A percentile compares a stretch with the other conserved stretches of the same genome.
Evolutionary conservation across 116 monocot species (phyloP).

Genomic region (Trichopus zeylanicus): DNA sequence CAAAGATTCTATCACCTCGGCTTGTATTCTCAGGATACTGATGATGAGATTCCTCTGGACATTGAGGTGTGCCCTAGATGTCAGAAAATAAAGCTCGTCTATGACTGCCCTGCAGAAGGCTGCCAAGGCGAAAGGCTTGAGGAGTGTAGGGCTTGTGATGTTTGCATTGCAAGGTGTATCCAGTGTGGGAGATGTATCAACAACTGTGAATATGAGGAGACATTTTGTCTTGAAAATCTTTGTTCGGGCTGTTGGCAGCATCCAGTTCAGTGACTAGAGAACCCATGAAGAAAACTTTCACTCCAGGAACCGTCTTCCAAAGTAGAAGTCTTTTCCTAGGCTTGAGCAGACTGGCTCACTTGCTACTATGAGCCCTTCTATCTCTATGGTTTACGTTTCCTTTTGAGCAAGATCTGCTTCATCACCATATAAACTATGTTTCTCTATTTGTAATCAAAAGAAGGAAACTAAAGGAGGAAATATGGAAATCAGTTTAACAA

Average conservation of each 20-base stretch:
- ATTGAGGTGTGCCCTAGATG: conserved; percentile 40
- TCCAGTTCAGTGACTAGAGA: too few relatives aligned
- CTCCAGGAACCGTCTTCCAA: too few relatives aligned
- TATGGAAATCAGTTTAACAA: too few relatives aligned
- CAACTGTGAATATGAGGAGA: conserved; percentile 26
- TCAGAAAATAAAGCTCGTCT: conserved; percentile 25
- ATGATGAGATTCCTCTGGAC: conserved; percentile 26
- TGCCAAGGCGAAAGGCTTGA: conserved; percentile 11
- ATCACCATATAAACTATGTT: background rate
- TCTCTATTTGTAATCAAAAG: too few relatives aligned
- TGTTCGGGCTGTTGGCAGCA: conserved; percentile 26
- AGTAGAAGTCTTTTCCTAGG: background rate
- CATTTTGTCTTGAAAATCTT: conserved; percentile 26
- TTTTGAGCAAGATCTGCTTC: background rate
- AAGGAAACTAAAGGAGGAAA: too few relatives aligned
- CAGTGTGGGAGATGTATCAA: conserved; percentile 41
- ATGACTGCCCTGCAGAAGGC: conserved; percentile 31
- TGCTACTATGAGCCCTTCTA: too few relatives aligned
- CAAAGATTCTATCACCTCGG: conserved; percentile 21
- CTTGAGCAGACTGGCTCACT: too few relatives aligned
- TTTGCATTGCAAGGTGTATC: conserved; percentile 29
- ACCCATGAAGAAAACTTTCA: background rate
- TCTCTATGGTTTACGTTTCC: too few relatives aligned
- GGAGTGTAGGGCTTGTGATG: conserved; percentile 34
- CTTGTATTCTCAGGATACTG: conserved; percentile 5